Conservation (phyloP, 2,329 filamentous ascomycete genomes). For the Stagonosporopsis cucurbitacearum region DNA sequence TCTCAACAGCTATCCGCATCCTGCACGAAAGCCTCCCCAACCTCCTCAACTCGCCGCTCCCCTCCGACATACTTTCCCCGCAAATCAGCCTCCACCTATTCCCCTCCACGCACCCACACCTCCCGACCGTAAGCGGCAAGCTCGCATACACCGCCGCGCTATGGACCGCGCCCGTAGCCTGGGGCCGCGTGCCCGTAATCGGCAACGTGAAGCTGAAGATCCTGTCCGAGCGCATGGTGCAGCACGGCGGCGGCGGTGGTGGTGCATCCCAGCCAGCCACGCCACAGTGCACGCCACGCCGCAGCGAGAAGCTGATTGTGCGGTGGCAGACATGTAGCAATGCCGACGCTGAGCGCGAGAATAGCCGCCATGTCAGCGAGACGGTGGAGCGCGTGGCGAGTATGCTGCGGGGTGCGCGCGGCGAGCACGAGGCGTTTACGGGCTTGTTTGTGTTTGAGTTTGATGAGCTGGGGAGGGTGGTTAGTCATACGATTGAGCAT, state of each 20-base stretch:
- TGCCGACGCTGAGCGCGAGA: slow-evolving; percentile 53
- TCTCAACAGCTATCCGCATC: slow-evolving; percentile 59
- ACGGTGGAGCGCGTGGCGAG: slow-evolving; percentile 62
- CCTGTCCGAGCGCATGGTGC: slow-evolving; percentile 84
- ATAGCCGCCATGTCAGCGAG: slow-evolving; percentile 55
- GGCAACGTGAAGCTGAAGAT: slow-evolving; percentile 90
- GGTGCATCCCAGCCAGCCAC: too few relatives aligned
- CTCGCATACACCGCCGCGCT: slow-evolving; percentile 91
- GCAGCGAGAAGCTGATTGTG: slow-evolving; percentile 83
- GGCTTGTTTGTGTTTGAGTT: slow-evolving; percentile 97
- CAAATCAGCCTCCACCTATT: slow-evolving; percentile 69
- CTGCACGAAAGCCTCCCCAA: slow-evolving; percentile 69
- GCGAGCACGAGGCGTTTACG: slow-evolving; percentile 72
- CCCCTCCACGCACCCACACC: slow-evolving; percentile 79
- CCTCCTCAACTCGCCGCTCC: slow-evolving; percentile 66
- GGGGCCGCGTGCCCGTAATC: slow-evolving; percentile 89
- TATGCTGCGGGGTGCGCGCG: slow-evolving; percentile 60
- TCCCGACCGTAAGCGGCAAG: slow-evolving; percentile 88
- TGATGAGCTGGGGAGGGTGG: slow-evolving; percentile 81
- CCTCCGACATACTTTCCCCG: slow-evolving; percentile 67
- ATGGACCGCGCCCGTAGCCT: slow-evolving; percentile 95
- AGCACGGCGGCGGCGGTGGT: slow-evolving; percentile 56
- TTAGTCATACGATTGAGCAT: slow-evolving; percentile 92
- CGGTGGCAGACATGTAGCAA: slow-evolving; percentile 79
- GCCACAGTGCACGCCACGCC: too few relatives aligned